A percentile compares a stretch with the other conserved stretches of the same genome.
These are phyloP conservation scores for Trichoderma virens DNA, from an alignment of 495 filamentous ascomycete genomes.

Conservation along the genomic window DNA sequence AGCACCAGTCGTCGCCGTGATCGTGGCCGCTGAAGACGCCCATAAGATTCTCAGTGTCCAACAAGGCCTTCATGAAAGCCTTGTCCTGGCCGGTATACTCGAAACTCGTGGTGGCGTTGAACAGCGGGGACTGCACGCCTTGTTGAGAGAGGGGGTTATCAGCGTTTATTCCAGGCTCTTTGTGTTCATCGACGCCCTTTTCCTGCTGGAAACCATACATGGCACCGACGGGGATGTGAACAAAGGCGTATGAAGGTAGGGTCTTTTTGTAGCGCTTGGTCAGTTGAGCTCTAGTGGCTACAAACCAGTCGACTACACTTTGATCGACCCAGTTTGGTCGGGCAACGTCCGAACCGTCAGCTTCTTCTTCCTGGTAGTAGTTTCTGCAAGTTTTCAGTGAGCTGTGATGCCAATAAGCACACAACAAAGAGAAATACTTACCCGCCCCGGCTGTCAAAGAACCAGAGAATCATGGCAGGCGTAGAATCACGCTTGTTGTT, in stretches of 20 bases:
- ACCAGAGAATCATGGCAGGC: constrained; percentile 57
- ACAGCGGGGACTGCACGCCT: constrained; percentile 39
- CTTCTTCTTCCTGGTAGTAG: constrained; percentile 34
- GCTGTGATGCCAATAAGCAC: not conserved
- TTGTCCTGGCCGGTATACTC: constrained; percentile 37
- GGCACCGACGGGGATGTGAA: constrained; percentile 53
- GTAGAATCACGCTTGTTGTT: not conserved
- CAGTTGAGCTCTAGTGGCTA: constrained; percentile 37
- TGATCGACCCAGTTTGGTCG: constrained; percentile 37
- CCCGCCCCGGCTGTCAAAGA: constrained; percentile 66
- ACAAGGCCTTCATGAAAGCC: constrained; percentile 57
- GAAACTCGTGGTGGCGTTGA: not conserved
- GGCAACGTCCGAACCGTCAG: constrained; percentile 21
- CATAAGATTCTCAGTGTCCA: constrained; percentile 47
- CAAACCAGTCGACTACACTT: constrained; percentile 55
- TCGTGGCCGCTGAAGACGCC: constrained; percentile 63
- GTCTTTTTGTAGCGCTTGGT: constrained; percentile 26
- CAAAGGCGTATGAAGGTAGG: constrained; percentile 62
- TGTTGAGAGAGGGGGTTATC: constrained; percentile 46
- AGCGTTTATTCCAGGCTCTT: constrained; percentile 61
- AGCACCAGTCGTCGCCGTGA: constrained; percentile 62
- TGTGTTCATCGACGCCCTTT: constrained; percentile 45
- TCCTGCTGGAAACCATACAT: constrained; percentile 16
- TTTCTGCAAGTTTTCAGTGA: constrained; percentile 13
- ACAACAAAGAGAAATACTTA: not conserved